Evolutionary conservation across 2,329 filamentous ascomycete species (phyloP).

Genomic region (Arthrobotrys entomopaga): DNA sequence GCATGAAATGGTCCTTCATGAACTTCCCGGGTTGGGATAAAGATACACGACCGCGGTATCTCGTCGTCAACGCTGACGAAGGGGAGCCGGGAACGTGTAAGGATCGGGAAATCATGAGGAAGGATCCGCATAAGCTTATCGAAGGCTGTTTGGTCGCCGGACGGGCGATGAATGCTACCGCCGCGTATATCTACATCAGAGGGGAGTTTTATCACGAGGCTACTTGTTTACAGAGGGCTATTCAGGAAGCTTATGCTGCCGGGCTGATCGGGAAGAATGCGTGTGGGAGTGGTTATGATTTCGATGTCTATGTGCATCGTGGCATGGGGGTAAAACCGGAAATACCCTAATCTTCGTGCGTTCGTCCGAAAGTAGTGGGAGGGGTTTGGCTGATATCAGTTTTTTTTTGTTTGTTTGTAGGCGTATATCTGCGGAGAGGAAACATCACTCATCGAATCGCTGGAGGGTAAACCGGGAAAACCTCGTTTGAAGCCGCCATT

Average conservation of each 20-base stretch:
- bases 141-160: constrained; percentile 97
- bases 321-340: constrained; percentile 84
- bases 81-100: constrained; percentile 99
- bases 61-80: constrained; percentile 98
- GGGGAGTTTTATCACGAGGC: constrained; percentile 98
- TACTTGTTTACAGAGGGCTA: constrained; percentile 89
- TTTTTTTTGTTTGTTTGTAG: too few relatives aligned
- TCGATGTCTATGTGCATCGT: constrained; percentile 95
- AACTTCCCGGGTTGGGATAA: constrained; percentile 99
- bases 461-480: constrained; percentile 98
- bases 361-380: too few relatives aligned
- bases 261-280: constrained; percentile 98
- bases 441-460: constrained; percentile 95
- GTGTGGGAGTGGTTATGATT: constrained; percentile 95
- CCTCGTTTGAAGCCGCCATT: constrained; percentile 98
- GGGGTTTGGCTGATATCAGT: too few relatives aligned
- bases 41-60: constrained; percentile 91
- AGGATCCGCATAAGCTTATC: constrained; percentile 98
- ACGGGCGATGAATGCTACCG: constrained; percentile 97
- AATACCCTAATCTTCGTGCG: too few relatives aligned
- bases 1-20: constrained; percentile 99
- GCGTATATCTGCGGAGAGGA: constrained; percentile 97
- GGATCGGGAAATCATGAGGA: constrained; percentile 99
- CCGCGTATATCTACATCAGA: constrained; percentile 99
- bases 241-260: constrained; percentile 95